Percentiles rank a stretch among this genome's conserved stretches.
Evolutionary conservation across 2,329 filamentous ascomycete genomes (phyloP).

Genomic region (Graphilbum fragrans): DNA sequence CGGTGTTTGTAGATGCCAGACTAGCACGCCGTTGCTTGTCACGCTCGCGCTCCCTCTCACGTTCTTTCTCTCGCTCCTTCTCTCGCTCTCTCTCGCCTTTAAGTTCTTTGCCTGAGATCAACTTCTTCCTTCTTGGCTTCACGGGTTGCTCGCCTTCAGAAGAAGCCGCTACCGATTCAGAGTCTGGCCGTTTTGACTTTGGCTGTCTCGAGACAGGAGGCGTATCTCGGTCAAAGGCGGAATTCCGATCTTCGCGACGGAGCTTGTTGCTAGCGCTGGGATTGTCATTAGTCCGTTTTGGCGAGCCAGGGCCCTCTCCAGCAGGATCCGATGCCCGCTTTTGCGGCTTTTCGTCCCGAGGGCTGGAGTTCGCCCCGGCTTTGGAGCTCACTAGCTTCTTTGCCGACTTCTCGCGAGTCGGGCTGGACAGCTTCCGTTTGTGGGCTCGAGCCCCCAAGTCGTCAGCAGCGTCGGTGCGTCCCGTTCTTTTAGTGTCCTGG

Average conservation of each 20-base stretch:
- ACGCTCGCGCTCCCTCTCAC: constrained; percentile 11
- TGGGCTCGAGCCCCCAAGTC: constrained; percentile 23
- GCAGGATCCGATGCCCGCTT: constrained; percentile 20
- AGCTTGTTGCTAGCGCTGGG: constrained; percentile 1
- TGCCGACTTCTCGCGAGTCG: constrained; percentile 27
- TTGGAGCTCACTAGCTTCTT: constrained; percentile 23
- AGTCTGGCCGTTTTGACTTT: constrained; percentile 41
- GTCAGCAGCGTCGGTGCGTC: constrained; percentile 31
- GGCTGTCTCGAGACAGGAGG: constrained; percentile 36
- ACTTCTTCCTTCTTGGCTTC: constrained; percentile 52
- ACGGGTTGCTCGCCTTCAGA: constrained; percentile 42
- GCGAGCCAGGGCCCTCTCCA: constrained; percentile 32
- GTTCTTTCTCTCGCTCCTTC: constrained; percentile 4
- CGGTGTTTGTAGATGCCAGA: constrained; percentile 35
- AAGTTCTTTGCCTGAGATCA: constrained; percentile 51
- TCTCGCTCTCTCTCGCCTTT: constrained; percentile 33
- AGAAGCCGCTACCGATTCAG: constrained; percentile 37
- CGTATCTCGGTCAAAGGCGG: constrained; percentile 39
- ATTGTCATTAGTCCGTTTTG: constrained; percentile 30
- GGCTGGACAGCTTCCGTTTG: constrained; percentile 37
- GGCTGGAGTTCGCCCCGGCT: constrained; percentile 23
- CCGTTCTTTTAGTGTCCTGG: constrained; percentile 27
- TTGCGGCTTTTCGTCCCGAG: constrained; percentile 31
- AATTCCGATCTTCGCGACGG: constrained; percentile 23
- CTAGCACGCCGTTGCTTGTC: constrained; percentile 47